phyloP scores from a whole-genome alignment of 2,329 filamentous ascomycete species.

The Diaporthe humulicola region DNA sequence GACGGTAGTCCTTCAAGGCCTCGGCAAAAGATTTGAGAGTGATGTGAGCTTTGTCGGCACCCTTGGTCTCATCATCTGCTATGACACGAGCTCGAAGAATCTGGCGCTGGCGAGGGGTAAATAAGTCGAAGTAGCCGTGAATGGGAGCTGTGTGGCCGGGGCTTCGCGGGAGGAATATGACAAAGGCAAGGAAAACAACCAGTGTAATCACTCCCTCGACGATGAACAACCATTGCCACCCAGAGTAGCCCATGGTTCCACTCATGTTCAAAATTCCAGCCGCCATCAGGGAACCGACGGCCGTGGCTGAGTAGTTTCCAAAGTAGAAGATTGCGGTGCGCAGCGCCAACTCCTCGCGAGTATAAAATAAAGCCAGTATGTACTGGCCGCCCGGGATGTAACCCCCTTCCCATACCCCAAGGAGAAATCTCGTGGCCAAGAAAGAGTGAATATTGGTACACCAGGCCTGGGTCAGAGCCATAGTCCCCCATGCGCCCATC shows the following conservation, averaged over 20 bases:
- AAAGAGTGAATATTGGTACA: conserved; percentile 49
- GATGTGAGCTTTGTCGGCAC: conserved; percentile 34
- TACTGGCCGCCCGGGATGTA: conserved; percentile 55
- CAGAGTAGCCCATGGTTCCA: conserved; percentile 30
- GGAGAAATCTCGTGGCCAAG: conserved; percentile 54
- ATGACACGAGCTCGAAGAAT: conserved; percentile 36
- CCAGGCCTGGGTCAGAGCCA: conserved; percentile 58
- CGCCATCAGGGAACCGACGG: conserved; percentile 38
- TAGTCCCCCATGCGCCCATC: conserved; percentile 54
- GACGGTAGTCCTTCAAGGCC: conserved; percentile 35
- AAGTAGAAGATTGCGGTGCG: conserved; percentile 58
- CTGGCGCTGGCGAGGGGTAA: conserved; percentile 29
- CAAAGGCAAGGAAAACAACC: conserved; percentile 21
- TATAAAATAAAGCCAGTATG: conserved; percentile 57
- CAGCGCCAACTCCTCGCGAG: conserved; percentile 54
- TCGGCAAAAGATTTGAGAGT: conserved; percentile 20
- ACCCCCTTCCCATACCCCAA: conserved; percentile 56
- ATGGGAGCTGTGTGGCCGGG: conserved; percentile 34
- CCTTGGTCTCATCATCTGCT: conserved; percentile 36
- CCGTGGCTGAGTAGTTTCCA: conserved; percentile 54
- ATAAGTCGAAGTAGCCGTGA: conserved; percentile 36
- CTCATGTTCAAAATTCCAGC: conserved; percentile 36
- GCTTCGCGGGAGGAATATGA: conserved; percentile 35
- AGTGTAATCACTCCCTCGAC: conserved; percentile 37
- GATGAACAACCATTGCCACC: conserved; percentile 41